Base-by-base conservation (phyloP, 306 rosid genomes). In the Vigna hirtella region DNA sequence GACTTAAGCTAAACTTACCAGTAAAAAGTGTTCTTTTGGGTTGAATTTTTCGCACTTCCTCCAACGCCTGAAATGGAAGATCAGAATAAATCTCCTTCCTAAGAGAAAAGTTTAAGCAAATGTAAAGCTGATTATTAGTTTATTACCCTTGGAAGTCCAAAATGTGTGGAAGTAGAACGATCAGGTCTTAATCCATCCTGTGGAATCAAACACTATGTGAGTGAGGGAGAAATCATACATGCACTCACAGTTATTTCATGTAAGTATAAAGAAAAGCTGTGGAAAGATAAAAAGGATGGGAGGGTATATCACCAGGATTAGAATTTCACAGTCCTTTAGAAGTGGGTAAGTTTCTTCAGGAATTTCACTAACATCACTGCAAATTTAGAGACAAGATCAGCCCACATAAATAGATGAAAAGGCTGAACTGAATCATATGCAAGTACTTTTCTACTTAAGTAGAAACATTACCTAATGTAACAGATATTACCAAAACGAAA, bases 301-400 rank as follows among this genome's bases (percentile, higher is more conserved):
- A 79, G 61, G 64, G 38, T 48, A 57, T 66, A 69, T 74, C 77
- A 95, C 98, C 97, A 95, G 62, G 76, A 95, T 87, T 63, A 95
- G 91, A 73, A 89, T 72, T 85, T 92, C 98, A 76, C 91, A 90
- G 47, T 83, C 85, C 88, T 85, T 86, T 79, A 95, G 78, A 79
- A 92, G 93, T 7, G 97, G 98, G 78, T 92, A 95, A 74, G 98
- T 92, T 88, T 91, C 98, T 81, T 91, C 93, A 13, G 97, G 98
- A 80, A 95, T 92, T 1, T 90, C 98, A 52, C 98, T 91, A 72
- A 86, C 98, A 76, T 95, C 98, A 80, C 98, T 92, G 89, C 75
- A 81, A 55, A 76, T 56, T 72, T 70, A 53, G 67, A 74, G 38
- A 49, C 72, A 56, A 20, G 72, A 82, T 89, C 74, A 84, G 80